Conservation (phyloP, 345 rosid genomes). For the Eucalyptus guilfoylei region DNA sequence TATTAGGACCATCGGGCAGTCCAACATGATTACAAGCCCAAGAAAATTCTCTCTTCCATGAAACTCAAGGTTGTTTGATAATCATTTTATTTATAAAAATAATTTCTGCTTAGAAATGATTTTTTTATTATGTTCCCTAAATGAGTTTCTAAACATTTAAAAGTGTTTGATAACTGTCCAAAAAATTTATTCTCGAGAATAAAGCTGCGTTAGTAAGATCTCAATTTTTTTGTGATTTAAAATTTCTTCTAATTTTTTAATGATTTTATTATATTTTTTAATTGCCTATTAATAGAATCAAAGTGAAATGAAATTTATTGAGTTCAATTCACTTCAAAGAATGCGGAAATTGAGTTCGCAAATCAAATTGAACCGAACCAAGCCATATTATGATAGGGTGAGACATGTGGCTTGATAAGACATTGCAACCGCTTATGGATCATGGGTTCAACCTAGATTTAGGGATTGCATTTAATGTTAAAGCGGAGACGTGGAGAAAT, state of each 20-base stretch:
- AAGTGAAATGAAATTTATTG: neutral
- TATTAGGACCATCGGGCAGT: neutral
- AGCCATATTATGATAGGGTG: neutral
- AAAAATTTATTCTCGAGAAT: accelerated
- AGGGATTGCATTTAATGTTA: neutral
- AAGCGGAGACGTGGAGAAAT: neutral
- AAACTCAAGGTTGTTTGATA: neutral
- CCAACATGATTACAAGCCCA: neutral
- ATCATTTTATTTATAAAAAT: accelerated
- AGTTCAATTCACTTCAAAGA: neutral
- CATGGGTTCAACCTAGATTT: neutral
- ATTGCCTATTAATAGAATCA: neutral
- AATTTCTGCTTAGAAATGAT: accelerated
- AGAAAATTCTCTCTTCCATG: neutral
- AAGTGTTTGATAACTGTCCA: too few relatives aligned
- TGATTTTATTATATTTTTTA: neutral
- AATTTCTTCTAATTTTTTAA: too few relatives aligned
- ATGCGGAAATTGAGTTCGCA: neutral
- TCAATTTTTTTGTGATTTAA: too few relatives aligned
- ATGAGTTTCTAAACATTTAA: too few relatives aligned
- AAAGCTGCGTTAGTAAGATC: too few relatives aligned
- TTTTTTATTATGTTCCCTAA: too few relatives aligned
- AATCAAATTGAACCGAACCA: neutral
- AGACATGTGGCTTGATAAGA: neutral
- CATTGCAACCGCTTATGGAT: neutral